Base-by-base conservation (phyloP, 2,329 filamentous ascomycete species). In the Diaporthe ampelina region DNA sequence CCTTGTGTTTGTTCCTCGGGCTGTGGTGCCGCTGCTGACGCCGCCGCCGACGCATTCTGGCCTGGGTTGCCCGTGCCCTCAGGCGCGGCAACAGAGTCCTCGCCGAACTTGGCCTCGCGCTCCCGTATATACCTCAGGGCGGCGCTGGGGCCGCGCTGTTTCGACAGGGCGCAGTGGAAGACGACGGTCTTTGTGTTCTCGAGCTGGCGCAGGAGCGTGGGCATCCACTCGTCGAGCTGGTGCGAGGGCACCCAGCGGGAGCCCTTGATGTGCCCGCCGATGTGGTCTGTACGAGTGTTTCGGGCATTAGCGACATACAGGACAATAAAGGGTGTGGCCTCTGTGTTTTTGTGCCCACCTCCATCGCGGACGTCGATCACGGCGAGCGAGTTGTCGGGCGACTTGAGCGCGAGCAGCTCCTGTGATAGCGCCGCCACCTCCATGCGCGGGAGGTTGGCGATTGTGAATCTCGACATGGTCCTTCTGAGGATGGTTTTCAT, bases 161-260 rank as follows among this genome's bases (percentile, higher is more conserved):
- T 97, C 78, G 93, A 96, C 72, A 98, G 86, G 24, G 94, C 94
- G 84, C 97, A 99, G 85, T 99, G 97, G 83, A 99, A 99, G 1
- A 99, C 91, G 19, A 99, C 95, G 15, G 89, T 93, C 73, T 97
- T 91, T 83, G 95, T 95, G 80, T 93, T 91, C 77, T 91, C 86
- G 63, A 98, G 89, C 57, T 89, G 91, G 73, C 94, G 91, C 17
- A 97, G 88, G n/a, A 99, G 90, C 76, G 95, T 94, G 0, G 95
- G 94, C 83, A 97, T 91, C 78, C 89, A 91, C 81, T 90, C 90
- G 79, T 97, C 94, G 65, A 98, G 89, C 24, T 91, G 90, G 59
- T 85, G 85, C 68, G 90, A 93, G 0, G 97, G 95, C 17, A 94
- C 88, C 87, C 98, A 94, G 69, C 89, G 90, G 45, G 92, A 94